Evolutionary conservation across 129 eudicot species (phyloP).

Genomic region (Artemisia argyi): DNA sequence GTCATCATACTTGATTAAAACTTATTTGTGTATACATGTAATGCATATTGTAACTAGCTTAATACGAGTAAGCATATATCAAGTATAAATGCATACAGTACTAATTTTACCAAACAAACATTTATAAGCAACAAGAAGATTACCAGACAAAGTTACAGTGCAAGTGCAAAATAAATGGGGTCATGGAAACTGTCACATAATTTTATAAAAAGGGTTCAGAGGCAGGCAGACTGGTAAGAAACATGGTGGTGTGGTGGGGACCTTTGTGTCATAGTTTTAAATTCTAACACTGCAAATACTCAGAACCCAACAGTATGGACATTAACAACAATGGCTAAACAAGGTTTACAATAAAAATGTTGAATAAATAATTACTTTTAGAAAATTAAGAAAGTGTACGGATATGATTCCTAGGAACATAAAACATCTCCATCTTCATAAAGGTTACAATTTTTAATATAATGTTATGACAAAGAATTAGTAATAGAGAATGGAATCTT

Average conservation of each 20-base stretch:
- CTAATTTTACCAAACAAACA: background rate
- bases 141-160: background rate
- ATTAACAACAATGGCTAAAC: conserved; percentile 24
- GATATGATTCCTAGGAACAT: conserved; percentile 38
- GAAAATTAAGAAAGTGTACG: background rate
- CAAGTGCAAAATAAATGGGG: conserved; percentile 18
- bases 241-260: conserved; percentile 26
- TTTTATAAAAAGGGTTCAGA: background rate
- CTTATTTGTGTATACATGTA: no score
- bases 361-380: background rate
- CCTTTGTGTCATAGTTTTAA: conserved; percentile 29
- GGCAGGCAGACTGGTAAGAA: conserved; percentile 12
- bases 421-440: conserved; percentile 35
- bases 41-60: no score
- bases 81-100: no score
- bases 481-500: conserved; percentile 21
- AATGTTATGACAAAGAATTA: background rate
- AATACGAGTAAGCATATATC: no score
- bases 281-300: conserved; percentile 27
- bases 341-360: background rate
- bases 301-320: conserved; percentile 35
- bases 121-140: conserved; percentile 6
- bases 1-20: no score
- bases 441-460: background rate
- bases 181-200: conserved; percentile 11